Conservation (phyloP, 2,329 filamentous ascomycete species). For the Aspergillus flavus region DNA sequence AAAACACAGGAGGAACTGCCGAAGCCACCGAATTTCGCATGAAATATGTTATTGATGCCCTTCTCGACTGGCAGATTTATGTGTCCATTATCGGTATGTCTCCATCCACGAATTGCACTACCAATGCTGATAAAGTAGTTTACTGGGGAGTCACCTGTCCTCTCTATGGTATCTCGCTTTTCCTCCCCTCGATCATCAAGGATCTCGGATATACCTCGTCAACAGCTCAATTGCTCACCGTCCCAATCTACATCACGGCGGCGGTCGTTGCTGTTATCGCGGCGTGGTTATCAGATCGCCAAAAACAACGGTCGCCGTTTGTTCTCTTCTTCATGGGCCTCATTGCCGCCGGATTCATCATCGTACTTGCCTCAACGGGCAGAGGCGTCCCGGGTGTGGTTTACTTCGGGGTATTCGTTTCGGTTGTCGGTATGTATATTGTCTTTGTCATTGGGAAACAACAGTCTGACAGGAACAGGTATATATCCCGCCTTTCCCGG, state of each 20-base stretch:
- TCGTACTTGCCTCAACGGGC: constrained; percentile 44
- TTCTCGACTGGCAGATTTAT: constrained; percentile 47
- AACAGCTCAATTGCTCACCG: constrained; percentile 44
- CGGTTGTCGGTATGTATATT: constrained; percentile 43
- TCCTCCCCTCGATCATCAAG: constrained; percentile 46
- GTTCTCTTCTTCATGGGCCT: constrained; percentile 56
- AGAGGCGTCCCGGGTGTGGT: constrained; percentile 44
- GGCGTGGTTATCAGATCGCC: constrained; percentile 61
- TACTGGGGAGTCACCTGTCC: constrained; percentile 48
- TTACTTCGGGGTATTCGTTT: constrained; percentile 53
- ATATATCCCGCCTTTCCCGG: constrained; percentile 52
- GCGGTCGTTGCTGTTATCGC: constrained; percentile 42
- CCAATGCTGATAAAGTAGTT: constrained; percentile 27
- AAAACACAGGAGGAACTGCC: constrained; percentile 34
- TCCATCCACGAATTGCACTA: not conserved
- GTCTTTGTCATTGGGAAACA: fast-evolving
- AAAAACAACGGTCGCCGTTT: constrained; percentile 57
- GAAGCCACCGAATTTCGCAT: constrained; percentile 38
- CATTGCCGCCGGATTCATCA: constrained; percentile 61
- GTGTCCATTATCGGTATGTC: constrained; percentile 40
- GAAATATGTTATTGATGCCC: constrained; percentile 43
- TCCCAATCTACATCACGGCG: constrained; percentile 45
- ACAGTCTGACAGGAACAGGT: constrained; percentile 24
- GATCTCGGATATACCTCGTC: constrained; percentile 44
- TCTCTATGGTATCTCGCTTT: constrained; percentile 46